Conservation (phyloP, 2,329 filamentous ascomycete species). For the Sphaerulina musiva region DNA sequence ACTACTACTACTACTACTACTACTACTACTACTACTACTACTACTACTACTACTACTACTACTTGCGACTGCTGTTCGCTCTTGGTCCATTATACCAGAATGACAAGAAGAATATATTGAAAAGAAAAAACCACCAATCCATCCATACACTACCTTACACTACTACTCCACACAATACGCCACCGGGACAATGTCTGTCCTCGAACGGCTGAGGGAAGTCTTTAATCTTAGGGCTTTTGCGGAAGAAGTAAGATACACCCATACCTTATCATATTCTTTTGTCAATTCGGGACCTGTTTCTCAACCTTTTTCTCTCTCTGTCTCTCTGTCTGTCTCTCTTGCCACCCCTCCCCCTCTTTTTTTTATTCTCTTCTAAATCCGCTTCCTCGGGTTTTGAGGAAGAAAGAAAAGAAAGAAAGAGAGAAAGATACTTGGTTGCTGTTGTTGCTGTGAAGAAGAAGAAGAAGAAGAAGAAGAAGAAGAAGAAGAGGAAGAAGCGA, state of each 20-base stretch:
- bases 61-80: not conserved
- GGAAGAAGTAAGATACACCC: conserved; percentile 7
- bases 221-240: conserved; percentile 14
- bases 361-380: too few species aligned
- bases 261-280: not conserved
- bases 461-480: not conserved
- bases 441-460: too few species aligned
- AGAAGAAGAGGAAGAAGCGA: not conserved
- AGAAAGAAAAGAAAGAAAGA: too few species aligned
- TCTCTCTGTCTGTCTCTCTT: too few species aligned
- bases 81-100: not conserved
- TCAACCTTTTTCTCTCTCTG: too few species aligned
- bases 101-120: not conserved
- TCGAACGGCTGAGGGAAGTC: conserved; percentile 12
- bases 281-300: too few species aligned
- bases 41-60: not conserved
- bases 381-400: too few species aligned
- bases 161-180: not conserved
- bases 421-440: too few species aligned
- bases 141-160: too few species aligned
- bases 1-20: too few species aligned
- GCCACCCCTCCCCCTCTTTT: too few species aligned
- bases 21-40: too few species aligned
- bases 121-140: not conserved
- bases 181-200: not conserved